Percentiles rank a stretch among this genome's conserved stretches.
These are phyloP conservation scores for Kuraishia piskuri DNA, from an alignment of 805 yeast species.

Conservation along the genomic window DNA sequence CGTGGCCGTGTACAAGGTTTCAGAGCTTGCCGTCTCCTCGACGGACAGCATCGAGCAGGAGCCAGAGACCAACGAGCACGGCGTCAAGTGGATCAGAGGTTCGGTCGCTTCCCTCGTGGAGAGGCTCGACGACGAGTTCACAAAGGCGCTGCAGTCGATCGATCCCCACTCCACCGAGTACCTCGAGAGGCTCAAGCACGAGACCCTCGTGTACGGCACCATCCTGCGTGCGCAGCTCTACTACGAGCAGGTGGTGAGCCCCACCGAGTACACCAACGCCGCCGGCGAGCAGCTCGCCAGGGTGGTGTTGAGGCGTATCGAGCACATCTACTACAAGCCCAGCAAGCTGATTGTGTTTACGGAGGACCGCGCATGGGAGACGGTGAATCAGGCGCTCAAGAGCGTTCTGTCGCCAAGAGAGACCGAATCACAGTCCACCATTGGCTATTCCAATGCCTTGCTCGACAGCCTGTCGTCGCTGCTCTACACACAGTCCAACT, in stretches of 20 bases:
- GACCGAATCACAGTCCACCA: slow-evolving; percentile 21
- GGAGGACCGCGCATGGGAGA: slow-evolving; percentile 73
- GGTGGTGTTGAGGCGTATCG: slow-evolving; percentile 74
- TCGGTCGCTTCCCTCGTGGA: slow-evolving; percentile 82
- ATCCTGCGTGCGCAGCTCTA: slow-evolving; percentile 82
- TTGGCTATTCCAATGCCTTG: slow-evolving; percentile 39
- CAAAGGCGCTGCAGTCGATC: slow-evolving; percentile 74
- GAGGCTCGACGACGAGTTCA: slow-evolving; percentile 91
- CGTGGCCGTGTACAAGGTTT: slow-evolving; percentile 49
- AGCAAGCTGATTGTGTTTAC: slow-evolving; percentile 56
- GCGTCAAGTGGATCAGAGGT: slow-evolving; percentile 72
- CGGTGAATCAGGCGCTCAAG: slow-evolving; percentile 27
- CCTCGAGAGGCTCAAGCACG: slow-evolving; percentile 84
- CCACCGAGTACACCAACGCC: slow-evolving; percentile 29
- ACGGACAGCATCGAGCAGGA: slow-evolving; percentile 71
- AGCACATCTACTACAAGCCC: slow-evolving; percentile 91
- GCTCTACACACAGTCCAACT: slow-evolving; percentile 58
- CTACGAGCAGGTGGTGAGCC: slow-evolving; percentile 55
- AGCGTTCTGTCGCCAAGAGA: slow-evolving; percentile 26
- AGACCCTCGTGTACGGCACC: slow-evolving; percentile 62
- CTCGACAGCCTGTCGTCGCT: slow-evolving; percentile 58
- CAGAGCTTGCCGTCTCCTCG: slow-evolving; percentile 55
- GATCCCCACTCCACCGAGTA: slow-evolving; percentile 96
- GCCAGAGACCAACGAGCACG: slow-evolving; percentile 54
- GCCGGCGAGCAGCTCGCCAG: slow-evolving; percentile 60